Percentiles rank a stretch among this genome's conserved stretches.
These are phyloP conservation scores for Fusarium mexicanum DNA, from an alignment of 2,329 filamentous ascomycete species.

Conservation along the genomic window DNA sequence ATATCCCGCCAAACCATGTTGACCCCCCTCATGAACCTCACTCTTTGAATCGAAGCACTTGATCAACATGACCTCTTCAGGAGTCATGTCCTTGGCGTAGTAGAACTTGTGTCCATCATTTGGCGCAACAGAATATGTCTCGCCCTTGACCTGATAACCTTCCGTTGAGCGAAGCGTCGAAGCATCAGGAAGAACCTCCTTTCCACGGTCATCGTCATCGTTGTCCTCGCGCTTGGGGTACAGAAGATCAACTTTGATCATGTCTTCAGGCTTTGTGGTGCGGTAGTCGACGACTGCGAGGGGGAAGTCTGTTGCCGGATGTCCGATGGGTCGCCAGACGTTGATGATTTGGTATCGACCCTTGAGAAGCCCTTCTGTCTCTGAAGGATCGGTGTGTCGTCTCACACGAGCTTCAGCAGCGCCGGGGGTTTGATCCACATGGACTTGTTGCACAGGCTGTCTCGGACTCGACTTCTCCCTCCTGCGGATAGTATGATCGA, in stretches of 20 bases:
- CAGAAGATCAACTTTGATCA: conserved; percentile 37
- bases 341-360: conserved; percentile 65
- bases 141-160: conserved; percentile 38
- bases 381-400: conserved; percentile 61
- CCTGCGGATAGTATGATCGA: conserved; percentile 76
- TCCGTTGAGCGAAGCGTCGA: conserved; percentile 26
- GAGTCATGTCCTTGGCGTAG: conserved; percentile 42
- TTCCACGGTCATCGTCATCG: conserved; percentile 39
- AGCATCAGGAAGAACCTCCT: conserved; percentile 33
- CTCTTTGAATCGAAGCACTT: conserved; percentile 44
- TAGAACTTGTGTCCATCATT: conserved; percentile 39
- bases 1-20: conserved; percentile 31
- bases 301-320: conserved; percentile 38
- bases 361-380: conserved; percentile 50
- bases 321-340: conserved; percentile 49
- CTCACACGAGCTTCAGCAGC: conserved; percentile 71
- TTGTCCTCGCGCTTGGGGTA: conserved; percentile 37
- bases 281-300: conserved; percentile 40
- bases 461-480: conserved; percentile 63
- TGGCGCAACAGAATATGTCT: conserved; percentile 33
- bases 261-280: conserved; percentile 36
- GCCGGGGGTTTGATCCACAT: conserved; percentile 75
- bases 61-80: conserved; percentile 43
- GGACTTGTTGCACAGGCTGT: conserved; percentile 74
- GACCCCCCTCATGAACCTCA: conserved; percentile 32